These are phyloP conservation scores for Garcia nutans DNA, from an alignment of 345 rosid genomes.

Conservation along the genomic window DNA sequence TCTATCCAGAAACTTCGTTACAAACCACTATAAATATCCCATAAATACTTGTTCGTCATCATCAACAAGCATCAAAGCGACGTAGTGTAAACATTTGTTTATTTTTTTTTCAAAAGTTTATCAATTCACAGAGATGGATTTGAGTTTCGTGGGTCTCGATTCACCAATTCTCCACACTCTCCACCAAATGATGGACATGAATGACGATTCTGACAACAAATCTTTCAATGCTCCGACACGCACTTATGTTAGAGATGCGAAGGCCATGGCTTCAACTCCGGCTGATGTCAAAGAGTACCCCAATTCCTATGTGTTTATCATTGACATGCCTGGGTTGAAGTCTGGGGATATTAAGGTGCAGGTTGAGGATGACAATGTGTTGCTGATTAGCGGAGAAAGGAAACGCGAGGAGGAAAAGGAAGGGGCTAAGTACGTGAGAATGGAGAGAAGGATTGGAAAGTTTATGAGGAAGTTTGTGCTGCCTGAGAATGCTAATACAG, in stretches of 20 bases:
- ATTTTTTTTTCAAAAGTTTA: too few species aligned
- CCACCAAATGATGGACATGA: slow-evolving; percentile 55
- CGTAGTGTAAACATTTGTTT: too few species aligned
- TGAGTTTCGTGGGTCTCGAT: slow-evolving; percentile 42
- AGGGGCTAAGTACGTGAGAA: slow-evolving; percentile 59
- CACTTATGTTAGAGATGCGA: slow-evolving; percentile 59
- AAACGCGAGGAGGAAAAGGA: slow-evolving; percentile 56
- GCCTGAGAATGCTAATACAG: slow-evolving; percentile 68
- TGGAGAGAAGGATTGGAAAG: slow-evolving; percentile 82
- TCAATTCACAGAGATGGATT: slow-evolving; percentile 36
- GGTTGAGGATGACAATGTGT: slow-evolving; percentile 70
- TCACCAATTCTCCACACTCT: slow-evolving; percentile 44
- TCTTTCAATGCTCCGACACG: slow-evolving; percentile 46
- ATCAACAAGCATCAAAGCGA: neutral
- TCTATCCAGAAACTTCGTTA: slow-evolving; percentile 23
- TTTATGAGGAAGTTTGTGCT: slow-evolving; percentile 68
- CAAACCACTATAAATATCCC: slow-evolving; percentile 5
- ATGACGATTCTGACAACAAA: slow-evolving; percentile 33
- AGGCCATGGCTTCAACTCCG: slow-evolving; percentile 85
- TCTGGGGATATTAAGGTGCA: slow-evolving; percentile 67
- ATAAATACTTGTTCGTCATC: fast-evolving
- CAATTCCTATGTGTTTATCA: slow-evolving; percentile 49
- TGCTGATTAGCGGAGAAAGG: slow-evolving; percentile 65
- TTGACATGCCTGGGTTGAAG: slow-evolving; percentile 85
- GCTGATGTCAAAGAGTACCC: slow-evolving; percentile 70